A percentile compares a stretch with the other conserved stretches of the same genome.
These are phyloP conservation scores for Claviceps fusiformis DNA, from an alignment of 2,329 filamentous ascomycete species.

Conservation along the genomic window DNA sequence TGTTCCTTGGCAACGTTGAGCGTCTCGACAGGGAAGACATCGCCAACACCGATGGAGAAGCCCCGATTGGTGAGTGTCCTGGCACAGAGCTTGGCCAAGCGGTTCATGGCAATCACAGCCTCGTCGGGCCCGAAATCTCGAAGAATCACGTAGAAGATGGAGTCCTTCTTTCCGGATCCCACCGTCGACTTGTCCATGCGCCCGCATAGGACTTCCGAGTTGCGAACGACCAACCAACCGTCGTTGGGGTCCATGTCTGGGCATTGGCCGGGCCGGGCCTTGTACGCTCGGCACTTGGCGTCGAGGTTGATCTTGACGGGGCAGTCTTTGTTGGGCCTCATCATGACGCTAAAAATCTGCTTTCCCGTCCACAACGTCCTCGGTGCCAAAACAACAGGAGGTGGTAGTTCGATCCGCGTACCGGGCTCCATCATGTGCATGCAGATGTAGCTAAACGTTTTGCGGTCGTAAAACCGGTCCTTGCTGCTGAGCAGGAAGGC, in stretches of 20 bases:
- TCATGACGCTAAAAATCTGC: slow-evolving; percentile 81
- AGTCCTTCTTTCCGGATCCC: slow-evolving; percentile 95
- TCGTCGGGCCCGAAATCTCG: slow-evolving; percentile 87
- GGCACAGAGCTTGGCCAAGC: slow-evolving; percentile 80
- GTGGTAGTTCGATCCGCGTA: slow-evolving; percentile 68
- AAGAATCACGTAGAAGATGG: slow-evolving; percentile 91
- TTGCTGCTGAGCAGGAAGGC: slow-evolving; percentile 86
- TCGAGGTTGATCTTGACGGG: slow-evolving; percentile 83
- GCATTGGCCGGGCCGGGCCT: slow-evolving; percentile 31
- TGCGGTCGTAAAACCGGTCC: slow-evolving; percentile 81
- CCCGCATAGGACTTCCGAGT: slow-evolving; percentile 95
- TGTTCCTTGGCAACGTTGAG: slow-evolving; percentile 61
- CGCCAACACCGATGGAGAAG: slow-evolving; percentile 91
- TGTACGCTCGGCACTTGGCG: slow-evolving; percentile 49
- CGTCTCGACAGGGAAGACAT: slow-evolving; percentile 70
- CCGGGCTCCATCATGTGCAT: slow-evolving; percentile 84
- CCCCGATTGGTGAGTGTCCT: slow-evolving; percentile 79
- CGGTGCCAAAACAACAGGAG: slow-evolving; percentile 76
- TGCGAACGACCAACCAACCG: slow-evolving; percentile 81
- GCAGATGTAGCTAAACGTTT: slow-evolving; percentile 78
- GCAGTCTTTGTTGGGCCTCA: slow-evolving; percentile 78
- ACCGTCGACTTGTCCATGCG: slow-evolving; percentile 96
- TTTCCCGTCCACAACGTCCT: slow-evolving; percentile 91
- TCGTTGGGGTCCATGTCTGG: slow-evolving; percentile 77
- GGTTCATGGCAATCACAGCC: slow-evolving; percentile 84